These are phyloP conservation scores for Hanseniaspora clermontiae DNA, from an alignment of 805 yeast genomes.

Conservation along the genomic window DNA sequence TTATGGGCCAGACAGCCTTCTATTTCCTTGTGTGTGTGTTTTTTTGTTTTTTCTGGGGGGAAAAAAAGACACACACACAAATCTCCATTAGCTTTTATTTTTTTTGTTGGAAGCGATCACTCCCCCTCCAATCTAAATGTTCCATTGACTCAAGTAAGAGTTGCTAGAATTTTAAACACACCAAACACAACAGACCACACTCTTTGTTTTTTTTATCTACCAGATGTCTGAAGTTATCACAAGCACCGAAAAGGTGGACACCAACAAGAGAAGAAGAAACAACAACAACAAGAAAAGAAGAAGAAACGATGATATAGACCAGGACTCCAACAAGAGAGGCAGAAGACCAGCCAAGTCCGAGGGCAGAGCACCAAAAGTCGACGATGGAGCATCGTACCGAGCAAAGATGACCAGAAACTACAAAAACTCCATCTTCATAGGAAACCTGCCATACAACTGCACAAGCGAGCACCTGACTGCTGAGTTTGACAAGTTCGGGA, in stretches of 20 bases:
- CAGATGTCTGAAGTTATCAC: constrained; percentile 6
- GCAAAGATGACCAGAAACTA: constrained; percentile 44
- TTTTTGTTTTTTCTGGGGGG: no score
- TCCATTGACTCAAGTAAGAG: no score
- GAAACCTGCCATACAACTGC: constrained; percentile 57
- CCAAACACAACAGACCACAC: background rate
- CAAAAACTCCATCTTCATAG: constrained; percentile 57
- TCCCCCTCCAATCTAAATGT: no score
- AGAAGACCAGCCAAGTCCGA: constrained; percentile 17
- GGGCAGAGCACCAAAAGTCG: constrained; percentile 12
- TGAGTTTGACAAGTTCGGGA: constrained; percentile 48
- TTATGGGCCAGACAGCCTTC: no score
- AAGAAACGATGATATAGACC: constrained; percentile 24
- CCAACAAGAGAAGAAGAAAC: constrained; percentile 12
- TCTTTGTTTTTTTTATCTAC: background rate
- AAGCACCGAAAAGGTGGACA: constrained; percentile 15
- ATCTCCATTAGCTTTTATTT: no score
- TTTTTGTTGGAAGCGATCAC: no score
- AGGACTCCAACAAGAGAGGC: constrained; percentile 18
- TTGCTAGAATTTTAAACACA: no score
- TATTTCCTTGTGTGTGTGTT: no score
- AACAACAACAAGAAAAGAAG: constrained; percentile 8
- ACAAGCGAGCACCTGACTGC: constrained; percentile 48
- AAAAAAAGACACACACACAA: no score
- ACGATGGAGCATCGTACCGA: constrained; percentile 23